Evolutionary conservation across 2,329 filamentous ascomycete species (phyloP).

Genomic region (Chrysoporthe deuterocubensis): DNA sequence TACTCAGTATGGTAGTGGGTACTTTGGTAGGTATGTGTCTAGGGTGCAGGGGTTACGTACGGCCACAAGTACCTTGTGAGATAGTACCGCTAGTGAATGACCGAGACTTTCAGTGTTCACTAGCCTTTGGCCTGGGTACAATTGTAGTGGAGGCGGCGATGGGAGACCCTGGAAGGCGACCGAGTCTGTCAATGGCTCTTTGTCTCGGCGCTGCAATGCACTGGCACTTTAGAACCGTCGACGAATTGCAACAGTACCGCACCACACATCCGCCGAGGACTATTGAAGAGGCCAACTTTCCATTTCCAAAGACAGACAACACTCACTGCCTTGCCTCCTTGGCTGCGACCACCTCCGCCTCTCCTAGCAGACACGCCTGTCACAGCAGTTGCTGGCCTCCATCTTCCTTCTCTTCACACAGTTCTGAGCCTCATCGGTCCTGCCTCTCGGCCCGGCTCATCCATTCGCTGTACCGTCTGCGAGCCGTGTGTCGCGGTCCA

Average conservation of each 20-base stretch:
- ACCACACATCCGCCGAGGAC: slow-evolving; percentile 1
- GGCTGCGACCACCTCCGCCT: neutral
- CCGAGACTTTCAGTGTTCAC: neutral
- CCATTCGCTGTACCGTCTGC: neutral
- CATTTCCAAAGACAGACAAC: neutral
- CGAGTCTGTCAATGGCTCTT: no score
- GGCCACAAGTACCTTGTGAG: neutral
- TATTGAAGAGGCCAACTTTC: slow-evolving; percentile 15
- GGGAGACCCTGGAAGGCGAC: neutral
- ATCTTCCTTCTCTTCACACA: neutral
- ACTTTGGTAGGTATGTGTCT: no score
- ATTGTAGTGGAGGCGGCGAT: neutral
- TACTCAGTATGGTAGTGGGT: no score
- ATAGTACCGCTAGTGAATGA: neutral
- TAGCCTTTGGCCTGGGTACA: neutral
- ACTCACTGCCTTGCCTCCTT: neutral
- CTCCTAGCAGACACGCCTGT: neutral
- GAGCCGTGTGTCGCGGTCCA: neutral
- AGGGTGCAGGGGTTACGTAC: neutral
- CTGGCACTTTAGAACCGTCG: neutral
- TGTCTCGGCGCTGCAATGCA: neutral
- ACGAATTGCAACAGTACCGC: slow-evolving; percentile 4
- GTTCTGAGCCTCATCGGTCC: neutral
- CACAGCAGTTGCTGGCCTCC: neutral
- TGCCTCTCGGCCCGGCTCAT: neutral